Conservation (phyloP, 805 yeast genomes). For the Teunomyces kruisii region DNA sequence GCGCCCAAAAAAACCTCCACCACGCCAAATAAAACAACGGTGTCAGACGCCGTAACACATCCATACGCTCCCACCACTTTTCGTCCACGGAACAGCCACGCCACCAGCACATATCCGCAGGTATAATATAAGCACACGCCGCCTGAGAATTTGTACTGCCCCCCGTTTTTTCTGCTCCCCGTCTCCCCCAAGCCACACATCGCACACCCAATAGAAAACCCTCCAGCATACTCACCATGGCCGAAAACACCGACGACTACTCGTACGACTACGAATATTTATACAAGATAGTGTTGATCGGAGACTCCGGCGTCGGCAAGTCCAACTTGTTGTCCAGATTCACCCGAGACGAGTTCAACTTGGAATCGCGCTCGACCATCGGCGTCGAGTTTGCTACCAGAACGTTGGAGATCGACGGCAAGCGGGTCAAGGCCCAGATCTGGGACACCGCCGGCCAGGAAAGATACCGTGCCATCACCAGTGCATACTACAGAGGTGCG, state of each 20-base stretch:
- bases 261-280: slow-evolving; percentile 82
- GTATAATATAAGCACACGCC: neutral
- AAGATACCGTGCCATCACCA: slow-evolving; percentile 95
- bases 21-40: slow-evolving; percentile 1
- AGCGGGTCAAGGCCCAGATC: slow-evolving; percentile 83
- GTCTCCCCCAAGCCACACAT: no score
- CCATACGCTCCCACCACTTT: neutral
- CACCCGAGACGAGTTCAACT: slow-evolving; percentile 92
- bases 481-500: slow-evolving; percentile 97
- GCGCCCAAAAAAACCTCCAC: neutral
- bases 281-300: slow-evolving; percentile 93
- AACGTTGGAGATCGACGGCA: slow-evolving; percentile 84
- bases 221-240: slow-evolving; percentile 19
- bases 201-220: neutral
- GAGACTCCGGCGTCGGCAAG: slow-evolving; percentile 97
- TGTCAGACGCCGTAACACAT: neutral
- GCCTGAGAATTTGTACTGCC: neutral
- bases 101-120: neutral
- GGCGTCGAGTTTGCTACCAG: slow-evolving; percentile 99
- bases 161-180: no score
- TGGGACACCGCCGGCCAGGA: slow-evolving; percentile 99
- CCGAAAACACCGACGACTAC: slow-evolving; percentile 45
- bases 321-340: slow-evolving; percentile 90
- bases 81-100: no score
- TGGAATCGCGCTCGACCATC: slow-evolving; percentile 91